A percentile compares a stretch with the other conserved stretches of the same genome.
Evolutionary conservation across 75 land plant species (phyloP).

Genomic region (Pinus albicaulis): DNA sequence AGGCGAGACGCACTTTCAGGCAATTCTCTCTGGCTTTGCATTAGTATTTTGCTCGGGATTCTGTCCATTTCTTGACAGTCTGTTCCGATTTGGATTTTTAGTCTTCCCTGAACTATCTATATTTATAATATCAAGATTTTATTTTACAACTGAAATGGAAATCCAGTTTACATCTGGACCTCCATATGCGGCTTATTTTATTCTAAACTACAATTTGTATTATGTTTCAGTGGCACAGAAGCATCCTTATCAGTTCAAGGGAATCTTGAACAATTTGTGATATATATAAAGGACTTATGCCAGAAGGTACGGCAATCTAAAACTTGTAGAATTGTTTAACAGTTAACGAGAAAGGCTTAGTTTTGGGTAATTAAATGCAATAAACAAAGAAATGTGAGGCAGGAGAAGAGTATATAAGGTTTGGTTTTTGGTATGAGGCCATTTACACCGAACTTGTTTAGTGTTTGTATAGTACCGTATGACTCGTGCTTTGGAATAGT

Average conservation of each 20-base stretch:
- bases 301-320: not conserved
- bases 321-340: not conserved
- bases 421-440: not conserved
- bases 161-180: not conserved
- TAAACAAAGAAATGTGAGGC: not conserved
- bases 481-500: not conserved
- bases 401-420: not conserved
- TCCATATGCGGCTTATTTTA: not conserved
- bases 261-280: slow-evolving; percentile 5
- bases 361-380: not conserved
- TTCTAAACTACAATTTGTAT: not conserved
- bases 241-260: slow-evolving; percentile 6
- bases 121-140: not conserved
- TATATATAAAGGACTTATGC: slow-evolving; percentile 3
- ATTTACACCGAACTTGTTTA: no score
- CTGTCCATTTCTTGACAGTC: not conserved
- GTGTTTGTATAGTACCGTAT: not conserved
- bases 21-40: not conserved
- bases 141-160: not conserved
- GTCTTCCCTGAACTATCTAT: not conserved
- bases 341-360: not conserved
- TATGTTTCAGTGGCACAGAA: slow-evolving; percentile 5
- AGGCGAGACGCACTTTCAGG: not conserved
- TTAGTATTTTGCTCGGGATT: not conserved
- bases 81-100: no score